Evolutionary conservation across 2,329 filamentous ascomycete genomes (phyloP).

Genomic region (Diaporthe citrichinensis): DNA sequence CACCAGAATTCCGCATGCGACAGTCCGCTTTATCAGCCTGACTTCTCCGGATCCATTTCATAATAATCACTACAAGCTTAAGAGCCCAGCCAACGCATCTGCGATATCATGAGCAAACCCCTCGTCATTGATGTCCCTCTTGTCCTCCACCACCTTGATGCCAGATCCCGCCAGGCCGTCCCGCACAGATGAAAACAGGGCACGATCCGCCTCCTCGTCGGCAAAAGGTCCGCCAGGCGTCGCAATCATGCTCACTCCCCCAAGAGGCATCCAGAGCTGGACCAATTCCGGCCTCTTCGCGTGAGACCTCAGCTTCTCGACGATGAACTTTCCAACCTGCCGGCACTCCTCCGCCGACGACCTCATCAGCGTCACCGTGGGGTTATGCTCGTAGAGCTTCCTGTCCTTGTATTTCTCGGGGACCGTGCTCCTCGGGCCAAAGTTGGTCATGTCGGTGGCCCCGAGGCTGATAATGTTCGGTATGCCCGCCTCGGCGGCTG

Average conservation of each 20-base stretch:
- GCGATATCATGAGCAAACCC: conserved; percentile 64
- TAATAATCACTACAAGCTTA: conserved; percentile 43
- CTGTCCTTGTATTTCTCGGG: conserved; percentile 67
- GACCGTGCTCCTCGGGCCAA: conserved; percentile 68
- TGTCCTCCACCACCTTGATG: conserved; percentile 64
- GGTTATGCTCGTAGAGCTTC: conserved; percentile 75
- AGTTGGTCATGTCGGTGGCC: conserved; percentile 74
- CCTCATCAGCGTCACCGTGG: conserved; percentile 75
- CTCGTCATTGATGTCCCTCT: conserved; percentile 67
- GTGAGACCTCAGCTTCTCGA: conserved; percentile 61
- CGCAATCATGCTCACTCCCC: conserved; percentile 74
- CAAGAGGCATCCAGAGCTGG: conserved; percentile 71
- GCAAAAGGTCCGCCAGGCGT: conserved; percentile 67
- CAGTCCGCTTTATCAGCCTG: not conserved
- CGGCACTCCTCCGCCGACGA: conserved; percentile 70
- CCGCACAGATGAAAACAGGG: conserved; percentile 67
- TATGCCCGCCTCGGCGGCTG: conserved; percentile 69
- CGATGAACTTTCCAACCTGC: conserved; percentile 69
- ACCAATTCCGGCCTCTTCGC: conserved; percentile 57
- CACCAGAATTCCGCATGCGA: not conserved
- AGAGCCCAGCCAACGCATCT: conserved; percentile 53
- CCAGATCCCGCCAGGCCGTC: conserved; percentile 62
- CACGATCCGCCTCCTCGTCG: conserved; percentile 57
- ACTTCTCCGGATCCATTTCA: not conserved
- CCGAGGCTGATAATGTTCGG: conserved; percentile 65